Percentiles rank a stretch among this genome's conserved stretches.
Evolutionary conservation across 192 early-diverging fungal species (phyloP).

Genomic region (Dissophora ornata): DNA sequence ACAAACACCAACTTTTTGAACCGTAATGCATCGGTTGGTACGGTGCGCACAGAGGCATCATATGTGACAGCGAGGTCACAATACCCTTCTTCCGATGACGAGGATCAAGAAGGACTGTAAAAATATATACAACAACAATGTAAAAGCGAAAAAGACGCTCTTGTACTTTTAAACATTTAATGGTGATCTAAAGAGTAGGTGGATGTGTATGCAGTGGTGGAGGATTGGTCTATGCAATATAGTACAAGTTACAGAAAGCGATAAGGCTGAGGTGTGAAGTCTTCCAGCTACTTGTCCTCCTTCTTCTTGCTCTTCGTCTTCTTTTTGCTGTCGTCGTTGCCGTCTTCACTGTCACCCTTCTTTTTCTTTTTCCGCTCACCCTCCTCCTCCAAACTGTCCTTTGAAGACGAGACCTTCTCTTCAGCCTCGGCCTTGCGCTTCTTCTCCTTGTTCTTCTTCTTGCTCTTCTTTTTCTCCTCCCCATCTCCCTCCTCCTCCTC

Average conservation of each 20-base stretch:
- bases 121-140: neutral
- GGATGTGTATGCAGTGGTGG: too few species aligned
- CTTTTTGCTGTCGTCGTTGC: neutral
- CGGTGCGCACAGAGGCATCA: slow-evolving; percentile 22
- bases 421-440: slow-evolving; percentile 18
- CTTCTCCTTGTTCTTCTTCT: slow-evolving; percentile 34
- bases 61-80: slow-evolving; percentile 35
- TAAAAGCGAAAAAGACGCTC: neutral
- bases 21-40: slow-evolving; percentile 26
- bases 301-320: slow-evolving; percentile 13
- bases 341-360: neutral
- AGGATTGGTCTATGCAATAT: too few species aligned
- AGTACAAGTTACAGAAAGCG: too few species aligned
- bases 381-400: neutral
- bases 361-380: slow-evolving; percentile 20
- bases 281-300: slow-evolving; percentile 26
- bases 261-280: neutral
- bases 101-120: slow-evolving; percentile 7
- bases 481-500: slow-evolving; percentile 14
- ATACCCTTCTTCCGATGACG: slow-evolving; percentile 36
- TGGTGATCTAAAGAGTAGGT: too few species aligned
- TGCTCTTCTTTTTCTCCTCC: slow-evolving; percentile 44
- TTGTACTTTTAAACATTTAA: slow-evolving; percentile 9
- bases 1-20: slow-evolving; percentile 2
- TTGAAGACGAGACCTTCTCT: neutral